phyloP scores from a whole-genome alignment of 495 filamentous ascomycete genomes.

The Melanomma pulvis-pyrius region DNA sequence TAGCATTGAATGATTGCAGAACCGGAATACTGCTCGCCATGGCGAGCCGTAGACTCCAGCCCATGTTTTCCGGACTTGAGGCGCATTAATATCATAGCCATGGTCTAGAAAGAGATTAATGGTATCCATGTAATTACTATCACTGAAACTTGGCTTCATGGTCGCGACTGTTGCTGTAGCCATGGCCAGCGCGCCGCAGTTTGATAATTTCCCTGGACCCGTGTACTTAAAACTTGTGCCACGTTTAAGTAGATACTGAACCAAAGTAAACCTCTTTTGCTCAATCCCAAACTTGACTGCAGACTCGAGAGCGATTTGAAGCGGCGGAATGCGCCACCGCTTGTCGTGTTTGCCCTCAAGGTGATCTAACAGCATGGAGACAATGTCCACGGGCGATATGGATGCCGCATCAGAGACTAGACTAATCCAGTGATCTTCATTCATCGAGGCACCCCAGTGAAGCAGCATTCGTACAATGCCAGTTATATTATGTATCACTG shows the following conservation, averaged over 20 bases:
- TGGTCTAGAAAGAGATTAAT: neutral
- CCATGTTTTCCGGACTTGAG: neutral
- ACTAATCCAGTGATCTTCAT: neutral
- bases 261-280: neutral
- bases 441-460: neutral
- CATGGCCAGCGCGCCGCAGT: neutral
- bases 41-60: neutral
- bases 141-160: too few species aligned
- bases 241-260: neutral
- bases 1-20: neutral
- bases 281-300: neutral
- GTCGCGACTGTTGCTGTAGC: neutral
- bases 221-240: neutral
- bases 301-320: neutral
- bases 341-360: neutral
- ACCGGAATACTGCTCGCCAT: neutral
- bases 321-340: neutral
- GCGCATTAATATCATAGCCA: neutral
- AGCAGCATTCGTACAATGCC: neutral
- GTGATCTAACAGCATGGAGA: neutral
- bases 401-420: neutral
- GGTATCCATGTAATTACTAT: too few species aligned
- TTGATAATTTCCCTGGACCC: neutral
- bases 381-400: neutral
- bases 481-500: neutral